Percentiles rank a stretch among this genome's conserved stretches.
Conservation (phyloP, 306 rosid species). For the Boehmeria nivea region DNA sequence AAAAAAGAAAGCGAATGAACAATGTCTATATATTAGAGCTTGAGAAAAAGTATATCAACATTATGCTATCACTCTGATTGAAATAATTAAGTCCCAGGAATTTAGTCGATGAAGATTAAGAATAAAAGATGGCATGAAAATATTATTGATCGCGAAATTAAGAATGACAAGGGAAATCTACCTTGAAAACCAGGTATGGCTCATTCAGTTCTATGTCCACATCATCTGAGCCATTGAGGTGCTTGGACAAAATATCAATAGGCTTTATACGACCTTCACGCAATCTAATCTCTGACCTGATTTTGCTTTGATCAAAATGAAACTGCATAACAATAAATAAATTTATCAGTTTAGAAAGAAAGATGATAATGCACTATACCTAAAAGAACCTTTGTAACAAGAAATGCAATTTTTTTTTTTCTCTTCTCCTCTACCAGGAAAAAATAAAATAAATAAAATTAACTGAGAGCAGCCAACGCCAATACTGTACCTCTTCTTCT, state of each 20-base stretch:
- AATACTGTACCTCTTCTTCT: constrained; percentile 97
- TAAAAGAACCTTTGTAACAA: not conserved
- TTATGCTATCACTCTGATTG: too few species aligned
- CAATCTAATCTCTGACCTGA: constrained; percentile 94
- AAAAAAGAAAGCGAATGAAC: not conserved
- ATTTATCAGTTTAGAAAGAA: constrained; percentile 21
- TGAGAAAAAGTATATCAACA: too few species aligned
- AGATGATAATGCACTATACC: constrained; percentile 13
- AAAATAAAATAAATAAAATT: too few species aligned
- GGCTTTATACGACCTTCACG: constrained; percentile 96
- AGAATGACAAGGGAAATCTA: constrained; percentile 20
- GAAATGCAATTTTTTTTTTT: constrained; percentile 1
- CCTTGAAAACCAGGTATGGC: constrained; percentile 96
- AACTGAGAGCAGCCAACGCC: too few species aligned
- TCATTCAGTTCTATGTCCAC: constrained; percentile 82
- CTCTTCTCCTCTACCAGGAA: too few species aligned
- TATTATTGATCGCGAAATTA: not conserved
- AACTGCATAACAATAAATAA: constrained; percentile 45
- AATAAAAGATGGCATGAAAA: not conserved
- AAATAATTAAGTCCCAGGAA: too few species aligned
- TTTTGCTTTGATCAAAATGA: constrained; percentile 97
- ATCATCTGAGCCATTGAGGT: constrained; percentile 78
- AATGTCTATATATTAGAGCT: not conserved
- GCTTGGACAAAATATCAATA: constrained; percentile 82
- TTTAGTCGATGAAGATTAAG: too few species aligned